Percentiles rank a stretch among this genome's conserved stretches.
These are phyloP conservation scores for Eimeria praecox DNA, from an alignment of 169 alveolate species.

Conservation along the genomic window DNA sequence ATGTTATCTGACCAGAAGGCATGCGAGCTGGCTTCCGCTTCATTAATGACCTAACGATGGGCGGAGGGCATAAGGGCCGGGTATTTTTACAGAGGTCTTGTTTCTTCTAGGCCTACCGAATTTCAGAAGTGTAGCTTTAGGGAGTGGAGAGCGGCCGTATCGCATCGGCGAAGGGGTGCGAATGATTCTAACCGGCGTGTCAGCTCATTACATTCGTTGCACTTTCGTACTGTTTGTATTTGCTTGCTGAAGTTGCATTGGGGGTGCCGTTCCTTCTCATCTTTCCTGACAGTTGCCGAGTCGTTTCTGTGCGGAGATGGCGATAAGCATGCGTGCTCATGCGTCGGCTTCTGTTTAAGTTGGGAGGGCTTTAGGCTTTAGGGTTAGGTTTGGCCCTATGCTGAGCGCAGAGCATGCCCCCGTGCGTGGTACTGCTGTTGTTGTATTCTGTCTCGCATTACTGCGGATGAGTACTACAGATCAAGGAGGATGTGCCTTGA, in stretches of 20 bases:
- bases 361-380: neutral
- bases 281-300: neutral
- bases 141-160: neutral
- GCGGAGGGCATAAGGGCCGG: neutral
- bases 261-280: neutral
- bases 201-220: neutral
- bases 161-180: neutral
- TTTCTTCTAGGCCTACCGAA: neutral
- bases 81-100: neutral
- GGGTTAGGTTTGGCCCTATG: neutral
- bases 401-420: neutral
- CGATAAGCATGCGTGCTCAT: neutral
- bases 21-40: neutral
- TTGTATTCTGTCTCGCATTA: neutral
- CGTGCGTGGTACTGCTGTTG: neutral
- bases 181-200: neutral
- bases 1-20: neutral
- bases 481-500: neutral
- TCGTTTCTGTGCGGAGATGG: neutral
- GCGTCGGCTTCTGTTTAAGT: neutral
- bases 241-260: neutral
- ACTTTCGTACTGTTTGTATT: neutral
- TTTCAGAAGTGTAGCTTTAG: neutral
- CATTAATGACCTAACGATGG: neutral
- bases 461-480: neutral